Evolutionary conservation across 192 early-diverging fungal species (phyloP).

Genomic region (Piromyces sp.): DNA sequence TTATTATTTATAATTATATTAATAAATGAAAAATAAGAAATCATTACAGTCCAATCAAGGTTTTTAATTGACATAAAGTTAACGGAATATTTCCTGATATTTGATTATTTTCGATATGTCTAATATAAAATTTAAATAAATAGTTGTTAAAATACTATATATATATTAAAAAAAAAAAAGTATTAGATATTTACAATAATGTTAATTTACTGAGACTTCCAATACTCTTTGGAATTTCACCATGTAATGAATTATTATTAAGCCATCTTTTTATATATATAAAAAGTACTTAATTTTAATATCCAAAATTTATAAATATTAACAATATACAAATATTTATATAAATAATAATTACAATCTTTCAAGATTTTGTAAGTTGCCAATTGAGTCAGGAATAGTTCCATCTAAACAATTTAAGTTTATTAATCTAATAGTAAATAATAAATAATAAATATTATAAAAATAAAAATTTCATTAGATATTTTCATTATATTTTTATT

Average conservation of each 20-base stretch:
- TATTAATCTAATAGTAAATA: too few relatives aligned
- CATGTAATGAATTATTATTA: background rate
- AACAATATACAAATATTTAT: too few relatives aligned
- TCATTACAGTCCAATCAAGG: background rate
- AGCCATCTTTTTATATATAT: background rate
- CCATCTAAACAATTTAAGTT: background rate
- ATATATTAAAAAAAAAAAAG: too few relatives aligned
- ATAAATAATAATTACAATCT: background rate
- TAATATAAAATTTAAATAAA: too few relatives aligned
- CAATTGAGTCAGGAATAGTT: background rate
- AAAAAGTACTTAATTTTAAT: too few relatives aligned
- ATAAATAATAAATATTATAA: too few relatives aligned
- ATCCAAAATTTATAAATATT: too few relatives aligned
- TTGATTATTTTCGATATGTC: background rate
- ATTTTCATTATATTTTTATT: too few relatives aligned
- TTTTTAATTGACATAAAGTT: background rate
- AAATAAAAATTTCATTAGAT: too few relatives aligned
- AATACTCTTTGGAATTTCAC: background rate
- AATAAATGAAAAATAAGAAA: too few relatives aligned
- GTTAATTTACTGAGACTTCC: background rate
- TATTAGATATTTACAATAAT: background rate
- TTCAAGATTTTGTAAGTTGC: background rate
- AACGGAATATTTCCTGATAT: background rate
- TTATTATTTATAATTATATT: too few relatives aligned
- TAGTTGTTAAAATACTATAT: too few relatives aligned